Conservation (phyloP, 148 eudicot species). For the Pharnaceum exiguum region DNA sequence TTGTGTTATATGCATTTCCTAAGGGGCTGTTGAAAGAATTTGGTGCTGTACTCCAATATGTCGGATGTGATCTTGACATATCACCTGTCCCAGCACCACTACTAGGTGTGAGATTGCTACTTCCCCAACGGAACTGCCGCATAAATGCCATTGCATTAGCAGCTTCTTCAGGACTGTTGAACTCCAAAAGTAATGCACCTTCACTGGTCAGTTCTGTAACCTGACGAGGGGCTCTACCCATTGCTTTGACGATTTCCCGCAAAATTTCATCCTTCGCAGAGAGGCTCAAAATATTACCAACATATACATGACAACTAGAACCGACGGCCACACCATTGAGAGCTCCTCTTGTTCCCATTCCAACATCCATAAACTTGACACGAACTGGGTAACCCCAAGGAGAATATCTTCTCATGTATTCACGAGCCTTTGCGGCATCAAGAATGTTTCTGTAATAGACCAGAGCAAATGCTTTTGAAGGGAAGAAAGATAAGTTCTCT, state of each 20-base stretch:
- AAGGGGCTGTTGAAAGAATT: constrained; percentile 27
- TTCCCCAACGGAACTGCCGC: constrained; percentile 59
- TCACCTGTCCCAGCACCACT: constrained; percentile 32
- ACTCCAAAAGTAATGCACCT: constrained; percentile 83
- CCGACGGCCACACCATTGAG: constrained; percentile 74
- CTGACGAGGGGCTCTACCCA: constrained; percentile 62
- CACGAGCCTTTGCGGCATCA: constrained; percentile 88
- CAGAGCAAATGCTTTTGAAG: constrained; percentile 61
- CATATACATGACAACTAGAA: constrained; percentile 73
- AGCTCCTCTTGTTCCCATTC: constrained; percentile 73
- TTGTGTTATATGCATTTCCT: constrained; percentile 26
- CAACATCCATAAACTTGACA: constrained; percentile 80
- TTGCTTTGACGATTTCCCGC: constrained; percentile 53
- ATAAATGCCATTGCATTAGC: constrained; percentile 60
- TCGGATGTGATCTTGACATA: constrained; percentile 32
- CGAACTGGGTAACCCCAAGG: constrained; percentile 79
- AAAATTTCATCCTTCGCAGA: constrained; percentile 84
- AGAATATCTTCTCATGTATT: constrained; percentile 57
- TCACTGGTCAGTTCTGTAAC: constrained; percentile 73
- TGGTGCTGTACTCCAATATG: constrained; percentile 29
- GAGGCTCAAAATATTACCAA: constrained; percentile 61
- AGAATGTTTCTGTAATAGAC: constrained; percentile 66
- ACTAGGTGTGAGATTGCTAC: constrained; percentile 18
- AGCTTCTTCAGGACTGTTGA: constrained; percentile 91
- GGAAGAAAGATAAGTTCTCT: constrained; percentile 50